Evolutionary conservation across 2,329 filamentous ascomycete species (phyloP).

Genomic region (Phialophora macrospora): DNA sequence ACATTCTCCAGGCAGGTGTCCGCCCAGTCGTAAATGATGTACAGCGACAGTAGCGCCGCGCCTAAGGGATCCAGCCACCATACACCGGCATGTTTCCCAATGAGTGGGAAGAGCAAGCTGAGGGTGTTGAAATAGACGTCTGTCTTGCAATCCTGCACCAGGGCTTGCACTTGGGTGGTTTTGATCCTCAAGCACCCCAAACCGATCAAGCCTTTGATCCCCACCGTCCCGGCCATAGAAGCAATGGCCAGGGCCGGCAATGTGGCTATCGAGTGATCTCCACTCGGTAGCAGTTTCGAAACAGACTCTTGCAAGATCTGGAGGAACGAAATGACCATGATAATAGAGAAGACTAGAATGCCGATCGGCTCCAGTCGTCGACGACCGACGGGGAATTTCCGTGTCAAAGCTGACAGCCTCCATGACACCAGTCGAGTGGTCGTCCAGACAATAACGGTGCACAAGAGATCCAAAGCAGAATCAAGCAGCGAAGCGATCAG

Average conservation of each 20-base stretch:
- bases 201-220: conserved; percentile 65
- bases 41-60: conserved; percentile 66
- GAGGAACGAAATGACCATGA: conserved; percentile 67
- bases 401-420: conserved; percentile 57
- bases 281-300: conserved; percentile 59
- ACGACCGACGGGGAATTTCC: conserved; percentile 63
- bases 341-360: conserved; percentile 66
- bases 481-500: conserved; percentile 67
- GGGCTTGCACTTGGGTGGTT: conserved; percentile 67
- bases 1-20: conserved; percentile 66
- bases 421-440: conserved; percentile 65
- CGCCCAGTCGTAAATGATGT: conserved; percentile 72
- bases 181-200: conserved; percentile 64
- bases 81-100: conserved; percentile 62
- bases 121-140: conserved; percentile 69
- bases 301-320: conserved; percentile 67
- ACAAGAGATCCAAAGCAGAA: conserved; percentile 64
- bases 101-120: conserved; percentile 65
- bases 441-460: conserved; percentile 65
- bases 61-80: conserved; percentile 72
- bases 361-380: conserved; percentile 65
- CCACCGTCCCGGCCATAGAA: conserved; percentile 62
- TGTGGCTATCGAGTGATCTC: conserved; percentile 37
- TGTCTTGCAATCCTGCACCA: conserved; percentile 68
- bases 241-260: conserved; percentile 61